Base-by-base conservation (phyloP, 1,139 yeast genomes). In the Diutina sp. region DNA sequence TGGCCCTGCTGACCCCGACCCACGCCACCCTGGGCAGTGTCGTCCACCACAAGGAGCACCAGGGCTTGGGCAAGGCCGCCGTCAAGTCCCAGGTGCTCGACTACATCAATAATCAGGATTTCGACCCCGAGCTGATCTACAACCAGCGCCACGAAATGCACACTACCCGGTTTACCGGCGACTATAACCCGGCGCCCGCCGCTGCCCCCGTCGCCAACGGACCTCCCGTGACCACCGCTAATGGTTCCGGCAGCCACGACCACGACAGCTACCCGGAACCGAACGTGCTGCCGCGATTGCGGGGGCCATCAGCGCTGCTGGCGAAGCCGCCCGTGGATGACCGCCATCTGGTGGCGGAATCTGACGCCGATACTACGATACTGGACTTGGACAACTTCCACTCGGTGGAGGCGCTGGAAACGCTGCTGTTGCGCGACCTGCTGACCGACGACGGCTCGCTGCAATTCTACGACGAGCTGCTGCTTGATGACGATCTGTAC, bases 71-170 rank as follows among this genome's bases (percentile, higher is more conserved):
- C n/a, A 30, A 32, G 12, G 53, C 32, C 16, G 53, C 53, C 6
- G 53, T 50, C n/a, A n/a, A 32, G 32, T 12, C 29, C 44, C 53
- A 50, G 44, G 77, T 73, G 41, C 62, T 72, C 21, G 66, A 63
- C 58, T 69, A 69, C 57, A 69, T 72, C 56, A 64, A 65, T 55
- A 60, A 61, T 25, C 61, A 62, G 54, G 64, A 63, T 48, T 71
- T 72, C 56, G 66, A 72, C 58, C 67, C 78, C 35, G 69, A 72
- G 60, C 74, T 69, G 46, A 63, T 76, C 55, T 76, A 65, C 58
- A 66, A 70, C 14, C 76, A 74, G 56, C 66, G 78, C 55, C 74
- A 72, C 60, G 61, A 63, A 52, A 65, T 64, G 59, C 69, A 71
- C 57, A 64, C 71, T 59, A 71, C 77, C 29, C 68, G 65, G 21